A percentile compares a stretch with the other conserved stretches of the same genome.
Conservation (phyloP, 495 filamentous ascomycete genomes). For the Parmelia sp. region DNA sequence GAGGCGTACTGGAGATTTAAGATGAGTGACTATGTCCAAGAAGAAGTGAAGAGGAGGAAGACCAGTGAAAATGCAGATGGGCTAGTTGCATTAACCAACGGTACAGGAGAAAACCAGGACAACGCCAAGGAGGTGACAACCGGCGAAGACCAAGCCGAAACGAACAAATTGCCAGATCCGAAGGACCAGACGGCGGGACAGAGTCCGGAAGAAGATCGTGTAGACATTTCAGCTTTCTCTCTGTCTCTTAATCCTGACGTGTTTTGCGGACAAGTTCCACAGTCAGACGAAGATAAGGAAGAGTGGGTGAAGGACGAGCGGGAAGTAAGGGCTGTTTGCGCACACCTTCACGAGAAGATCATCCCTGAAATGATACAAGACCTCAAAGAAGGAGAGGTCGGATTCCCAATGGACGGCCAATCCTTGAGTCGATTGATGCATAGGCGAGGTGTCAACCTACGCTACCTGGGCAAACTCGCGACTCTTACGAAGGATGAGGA, state of each 20-base stretch:
- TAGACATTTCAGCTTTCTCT: conserved; percentile 81
- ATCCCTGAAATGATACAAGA: conserved; percentile 75
- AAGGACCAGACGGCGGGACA: conserved; percentile 30
- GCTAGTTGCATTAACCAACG: conserved; percentile 25
- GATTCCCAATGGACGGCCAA: conserved; percentile 96
- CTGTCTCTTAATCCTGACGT: conserved; percentile 92
- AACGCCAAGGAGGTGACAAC: conserved; percentile 20
- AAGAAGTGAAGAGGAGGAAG: conserved; percentile 58
- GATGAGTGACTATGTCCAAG: conserved; percentile 77
- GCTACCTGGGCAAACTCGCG: conserved; percentile 84
- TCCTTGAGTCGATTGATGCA: conserved; percentile 86
- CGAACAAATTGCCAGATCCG: conserved; percentile 20
- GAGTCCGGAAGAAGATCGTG: conserved; percentile 46
- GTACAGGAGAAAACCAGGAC: conserved; percentile 12
- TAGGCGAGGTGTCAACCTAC: conserved; percentile 94
- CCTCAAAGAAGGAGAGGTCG: conserved; percentile 84
- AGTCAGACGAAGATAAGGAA: conserved; percentile 83
- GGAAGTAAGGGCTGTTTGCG: conserved; percentile 78
- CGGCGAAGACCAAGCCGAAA: conserved; percentile 24
- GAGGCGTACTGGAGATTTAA: conserved; percentile 76
- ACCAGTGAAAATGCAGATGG: conserved; percentile 32
- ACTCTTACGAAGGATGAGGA: conserved; percentile 59
- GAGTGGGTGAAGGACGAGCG: conserved; percentile 80
- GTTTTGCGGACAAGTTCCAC: conserved; percentile 85
- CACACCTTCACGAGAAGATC: conserved; percentile 63